phyloP scores from a whole-genome alignment of 768 basidiomycete genomes.

The Glaciozyma martinii region DNA sequence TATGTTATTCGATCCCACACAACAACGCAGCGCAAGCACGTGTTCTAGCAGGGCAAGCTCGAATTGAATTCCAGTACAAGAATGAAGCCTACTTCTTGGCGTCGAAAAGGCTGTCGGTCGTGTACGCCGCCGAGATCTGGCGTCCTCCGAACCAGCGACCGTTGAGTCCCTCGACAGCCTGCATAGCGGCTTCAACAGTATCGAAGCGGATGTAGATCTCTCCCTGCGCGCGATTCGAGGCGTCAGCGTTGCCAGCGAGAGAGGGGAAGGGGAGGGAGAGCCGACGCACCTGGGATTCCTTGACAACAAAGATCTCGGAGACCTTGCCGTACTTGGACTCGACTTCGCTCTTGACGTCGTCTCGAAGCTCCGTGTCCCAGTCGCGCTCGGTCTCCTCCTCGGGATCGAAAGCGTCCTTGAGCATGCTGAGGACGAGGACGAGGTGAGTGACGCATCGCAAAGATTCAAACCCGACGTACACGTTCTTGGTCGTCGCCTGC shows the following conservation, averaged over 20 bases:
- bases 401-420: constrained; percentile 96
- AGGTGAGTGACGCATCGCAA: background rate
- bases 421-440: constrained; percentile 56
- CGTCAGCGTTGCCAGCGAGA: background rate
- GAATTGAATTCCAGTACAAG: too few species aligned
- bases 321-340: constrained; percentile 83
- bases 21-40: too few species aligned
- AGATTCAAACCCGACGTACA: constrained; percentile 7
- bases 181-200: constrained; percentile 64
- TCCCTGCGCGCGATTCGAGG: constrained; percentile 51
- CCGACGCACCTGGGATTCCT: constrained; percentile 72
- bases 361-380: constrained; percentile 92
- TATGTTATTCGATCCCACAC: too few species aligned
- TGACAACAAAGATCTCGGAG: constrained; percentile 81
- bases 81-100: constrained; percentile 4
- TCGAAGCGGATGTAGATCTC: constrained; percentile 95
- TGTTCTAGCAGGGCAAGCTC: too few species aligned
- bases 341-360: constrained; percentile 92
- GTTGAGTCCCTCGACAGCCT: constrained; percentile 80
- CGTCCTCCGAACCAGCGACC: constrained; percentile 71
- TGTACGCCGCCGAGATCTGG: constrained; percentile 21
- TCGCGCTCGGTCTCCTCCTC: constrained; percentile 93
- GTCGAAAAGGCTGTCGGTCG: constrained; percentile 12
- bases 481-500: constrained; percentile 32
- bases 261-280: constrained; percentile 7